Conservation (phyloP, 1,139 yeast genomes). For the Maudiozyma humilis region DNA sequence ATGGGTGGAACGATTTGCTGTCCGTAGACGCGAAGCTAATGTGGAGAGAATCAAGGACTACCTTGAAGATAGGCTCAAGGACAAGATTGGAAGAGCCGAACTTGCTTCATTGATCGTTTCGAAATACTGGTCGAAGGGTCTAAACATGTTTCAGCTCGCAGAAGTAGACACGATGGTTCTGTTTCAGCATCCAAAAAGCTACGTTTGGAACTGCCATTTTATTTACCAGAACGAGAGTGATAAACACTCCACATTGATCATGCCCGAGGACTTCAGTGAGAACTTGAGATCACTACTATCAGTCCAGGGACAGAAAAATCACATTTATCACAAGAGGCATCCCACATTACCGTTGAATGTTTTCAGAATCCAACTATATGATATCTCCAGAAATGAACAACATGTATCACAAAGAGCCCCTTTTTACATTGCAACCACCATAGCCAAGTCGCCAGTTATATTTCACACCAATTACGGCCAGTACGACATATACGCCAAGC, state of each 20-base stretch:
- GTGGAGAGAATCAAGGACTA: constrained; percentile 2
- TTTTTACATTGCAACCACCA: constrained; percentile 56
- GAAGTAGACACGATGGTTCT: constrained; percentile 62
- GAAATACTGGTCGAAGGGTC: constrained; percentile 55
- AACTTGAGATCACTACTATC: constrained; percentile 40
- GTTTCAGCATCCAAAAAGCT: constrained; percentile 46
- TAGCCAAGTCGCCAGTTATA: constrained; percentile 52
- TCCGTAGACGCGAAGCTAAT: constrained; percentile 5
- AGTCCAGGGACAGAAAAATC: constrained; percentile 3
- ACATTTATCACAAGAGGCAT: constrained; percentile 21
- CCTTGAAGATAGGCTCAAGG: constrained; percentile 6
- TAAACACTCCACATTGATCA: constrained; percentile 35
- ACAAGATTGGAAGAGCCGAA: constrained; percentile 12
- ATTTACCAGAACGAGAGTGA: constrained; percentile 37
- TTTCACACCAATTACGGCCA: constrained; percentile 51
- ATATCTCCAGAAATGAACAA: constrained; percentile 32
- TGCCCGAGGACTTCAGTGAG: constrained; percentile 38
- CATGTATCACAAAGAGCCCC: constrained; percentile 44
- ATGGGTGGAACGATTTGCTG: constrained; percentile 19
- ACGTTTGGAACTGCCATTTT: constrained; percentile 53
- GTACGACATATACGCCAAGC: constrained; percentile 35
- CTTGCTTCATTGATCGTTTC: constrained; percentile 34
- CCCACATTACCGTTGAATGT: constrained; percentile 35
- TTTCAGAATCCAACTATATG: constrained; percentile 11
- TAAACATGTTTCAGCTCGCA: constrained; percentile 61